Conservation (phyloP, 352 stramenopile genomes). For the Phytophthora sojae region DNA sequence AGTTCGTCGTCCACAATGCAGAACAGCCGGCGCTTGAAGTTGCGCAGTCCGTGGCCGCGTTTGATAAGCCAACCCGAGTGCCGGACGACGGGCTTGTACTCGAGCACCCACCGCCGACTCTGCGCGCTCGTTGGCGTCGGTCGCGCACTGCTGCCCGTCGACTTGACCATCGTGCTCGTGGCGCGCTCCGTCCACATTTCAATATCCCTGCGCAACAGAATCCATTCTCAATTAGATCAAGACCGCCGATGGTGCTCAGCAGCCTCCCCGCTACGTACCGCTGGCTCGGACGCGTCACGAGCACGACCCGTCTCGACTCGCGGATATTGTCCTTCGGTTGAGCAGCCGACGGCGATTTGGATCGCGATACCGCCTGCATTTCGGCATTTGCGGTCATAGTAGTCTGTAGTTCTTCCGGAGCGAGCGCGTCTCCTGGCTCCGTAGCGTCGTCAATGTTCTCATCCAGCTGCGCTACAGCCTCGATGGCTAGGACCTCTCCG, state of each 20-base stretch:
- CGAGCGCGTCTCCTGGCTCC: slow-evolving; percentile 13
- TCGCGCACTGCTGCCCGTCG: slow-evolving; percentile 50
- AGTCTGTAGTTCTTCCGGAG: slow-evolving; percentile 12
- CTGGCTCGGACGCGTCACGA: slow-evolving; percentile 78
- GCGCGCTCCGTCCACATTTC: slow-evolving; percentile 84
- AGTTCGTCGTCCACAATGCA: slow-evolving; percentile 88
- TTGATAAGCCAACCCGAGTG: slow-evolving; percentile 92
- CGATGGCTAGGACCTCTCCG: slow-evolving; percentile 16
- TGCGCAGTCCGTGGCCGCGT: slow-evolving; percentile 74
- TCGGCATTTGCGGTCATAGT: slow-evolving; percentile 2
- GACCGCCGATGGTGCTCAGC: slow-evolving; percentile 13
- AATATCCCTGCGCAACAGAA: slow-evolving; percentile 60
- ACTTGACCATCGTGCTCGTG: slow-evolving; percentile 80
- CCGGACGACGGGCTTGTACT: slow-evolving; percentile 85
- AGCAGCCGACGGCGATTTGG: slow-evolving; percentile 4
- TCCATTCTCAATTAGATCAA: slow-evolving; percentile 10
- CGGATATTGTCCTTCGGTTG: slow-evolving; percentile 28
- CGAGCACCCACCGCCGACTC: slow-evolving; percentile 72
- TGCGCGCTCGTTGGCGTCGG: slow-evolving; percentile 60
- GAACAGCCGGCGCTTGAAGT: slow-evolving; percentile 89
- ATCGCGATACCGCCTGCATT: slow-evolving; percentile 11
- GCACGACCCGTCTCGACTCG: slow-evolving; percentile 63
- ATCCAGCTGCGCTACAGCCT: slow-evolving; percentile 29
- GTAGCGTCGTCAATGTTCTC: slow-evolving; percentile 8
- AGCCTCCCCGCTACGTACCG: slow-evolving; percentile 40